Evolutionary conservation across 257 asterid species (phyloP), one percentile per base, ranked within the genome.

Genomic region (Nicotiana sylvestris): DNA sequence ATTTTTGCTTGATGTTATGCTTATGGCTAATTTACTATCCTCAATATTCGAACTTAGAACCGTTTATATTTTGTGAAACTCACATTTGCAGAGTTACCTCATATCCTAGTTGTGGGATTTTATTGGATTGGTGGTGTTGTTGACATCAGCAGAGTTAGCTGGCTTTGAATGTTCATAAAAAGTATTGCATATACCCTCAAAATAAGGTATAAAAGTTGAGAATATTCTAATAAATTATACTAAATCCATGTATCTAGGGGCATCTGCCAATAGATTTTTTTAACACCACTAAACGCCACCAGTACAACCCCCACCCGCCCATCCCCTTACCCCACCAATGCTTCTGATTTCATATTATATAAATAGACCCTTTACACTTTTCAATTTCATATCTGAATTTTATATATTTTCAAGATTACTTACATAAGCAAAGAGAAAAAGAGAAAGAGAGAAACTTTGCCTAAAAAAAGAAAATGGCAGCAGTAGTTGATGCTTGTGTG

Each of bases 401-500:
- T 74, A 49, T 18, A 74, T 49, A 49, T 15, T 74, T 74, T 74
- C 16, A 74, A 74, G 27, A 49, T 2, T 74, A 43, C 51, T 8
- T 43, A 74, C 27, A 74, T 25, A 49, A 74, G 3, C 61, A 76
- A 62, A 37, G 82, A n/a, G 21, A 64, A 43, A 83, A 11, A 82
- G 65, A 43, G 18, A 70, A 39, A 51, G 51, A 46, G 35, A 13
- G 39, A 4, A 60, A 65, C 33, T 62, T 37, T 46, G 70, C 18
- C 64, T 8, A 16, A 56, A 53, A 8, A 8, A 49, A 74, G 49
- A 65, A 39, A 89, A 91, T 91, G 92, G 92, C 92, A 84, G 87
- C 90, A 51, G 88, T 88, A 49, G 96, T 85, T 60, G 92, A 88
- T 79, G 89, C 82, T 37, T 90, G 97, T 86, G 83, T 90, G 56